Base-by-base conservation (phyloP, 2,329 filamentous ascomycete genomes). In the Calonectria pteridis region DNA sequence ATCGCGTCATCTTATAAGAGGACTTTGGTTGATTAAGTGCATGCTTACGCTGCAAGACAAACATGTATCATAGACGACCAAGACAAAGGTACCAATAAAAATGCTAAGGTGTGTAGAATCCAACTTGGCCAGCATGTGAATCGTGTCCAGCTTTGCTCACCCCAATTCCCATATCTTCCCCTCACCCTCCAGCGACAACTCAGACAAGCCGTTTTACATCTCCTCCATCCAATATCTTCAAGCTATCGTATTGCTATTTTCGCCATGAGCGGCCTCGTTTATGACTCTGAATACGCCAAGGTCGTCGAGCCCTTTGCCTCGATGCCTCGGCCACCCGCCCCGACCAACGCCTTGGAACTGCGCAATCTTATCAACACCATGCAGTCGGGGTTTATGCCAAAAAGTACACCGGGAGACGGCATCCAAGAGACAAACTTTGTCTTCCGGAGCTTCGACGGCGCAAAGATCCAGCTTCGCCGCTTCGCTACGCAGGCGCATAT, bases 271-370 rank as follows among this genome's bases (percentile, higher is more conserved):
- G 59, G 62, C n/a, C 62, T 79, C 10, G 46, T 35, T 35, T 79
- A 77, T 14, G 77, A 79, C 18, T 11, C 65, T 11, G 77, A 77
- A 26, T 79, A 78, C 23, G 77, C 76, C 2, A 63, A 75, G 51
- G 73, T 68, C 16, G 55, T 79, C 16, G 75, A 55, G 29, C 71
- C 71, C 2, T 62, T 79, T 3, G 2, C 9, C 3, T 66, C 23
- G 35, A 62, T 31, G 51, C 69, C n/a, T 49, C 74, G 2, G 43
- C 71, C 26, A 16, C 35, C 23, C 53, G 49, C 66, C 11, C 40
- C 72, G 28, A 26, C 73, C 69, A 23, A 77, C 77, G 23, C 37
- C 6, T 37, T 77, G 6, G 74, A 73, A 0, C 67, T 78, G n/a
- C 77, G 76, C 6, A 33, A 35, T 0, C 53, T 49, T 20, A 74